Conservation (phyloP, 495 filamentous ascomycete genomes). For the Aspergillus funiculosus region DNA sequence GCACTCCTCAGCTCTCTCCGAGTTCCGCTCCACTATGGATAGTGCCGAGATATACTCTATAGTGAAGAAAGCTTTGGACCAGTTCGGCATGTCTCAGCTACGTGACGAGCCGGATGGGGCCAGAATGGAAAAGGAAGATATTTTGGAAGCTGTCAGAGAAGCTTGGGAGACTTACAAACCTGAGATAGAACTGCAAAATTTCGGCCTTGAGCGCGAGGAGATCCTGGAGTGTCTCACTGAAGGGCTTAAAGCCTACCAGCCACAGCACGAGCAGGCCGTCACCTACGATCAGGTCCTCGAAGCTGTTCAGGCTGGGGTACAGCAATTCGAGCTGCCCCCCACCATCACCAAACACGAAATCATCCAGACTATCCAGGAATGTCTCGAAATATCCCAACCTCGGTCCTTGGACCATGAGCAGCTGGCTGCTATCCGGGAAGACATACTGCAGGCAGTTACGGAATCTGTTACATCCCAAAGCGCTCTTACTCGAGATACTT, state of each 20-base stretch:
- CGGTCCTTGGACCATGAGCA: conserved; percentile 27
- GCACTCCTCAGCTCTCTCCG: conserved; percentile 50
- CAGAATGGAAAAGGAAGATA: conserved; percentile 65
- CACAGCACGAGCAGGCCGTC: conserved; percentile 50
- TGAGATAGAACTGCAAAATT: conserved; percentile 82
- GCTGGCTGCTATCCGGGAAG: conserved; percentile 33
- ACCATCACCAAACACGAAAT: conserved; percentile 73
- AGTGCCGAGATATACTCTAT: conserved; percentile 75
- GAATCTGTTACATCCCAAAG: conserved; percentile 40
- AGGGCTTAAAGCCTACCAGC: conserved; percentile 70
- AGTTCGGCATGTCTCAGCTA: conserved; percentile 44
- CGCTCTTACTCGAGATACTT: conserved; percentile 43
- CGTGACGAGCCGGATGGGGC: conserved; percentile 31
- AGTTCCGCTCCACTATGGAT: conserved; percentile 54
- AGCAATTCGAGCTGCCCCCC: conserved; percentile 65
- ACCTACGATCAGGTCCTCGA: conserved; percentile 74
- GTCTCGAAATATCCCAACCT: conserved; percentile 41
- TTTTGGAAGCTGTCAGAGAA: conserved; percentile 76
- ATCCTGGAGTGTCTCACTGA: conserved; percentile 78
- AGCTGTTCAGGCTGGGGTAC: conserved; percentile 74
- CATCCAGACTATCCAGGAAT: conserved; percentile 67
- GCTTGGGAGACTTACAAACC: conserved; percentile 90
- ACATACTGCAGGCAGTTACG: conserved; percentile 37
- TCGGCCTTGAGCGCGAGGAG: conserved; percentile 82
- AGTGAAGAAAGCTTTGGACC: conserved; percentile 69